Evolutionary conservation across 2,329 filamentous ascomycete species (phyloP).

Genomic region (Penicillium sp.): DNA sequence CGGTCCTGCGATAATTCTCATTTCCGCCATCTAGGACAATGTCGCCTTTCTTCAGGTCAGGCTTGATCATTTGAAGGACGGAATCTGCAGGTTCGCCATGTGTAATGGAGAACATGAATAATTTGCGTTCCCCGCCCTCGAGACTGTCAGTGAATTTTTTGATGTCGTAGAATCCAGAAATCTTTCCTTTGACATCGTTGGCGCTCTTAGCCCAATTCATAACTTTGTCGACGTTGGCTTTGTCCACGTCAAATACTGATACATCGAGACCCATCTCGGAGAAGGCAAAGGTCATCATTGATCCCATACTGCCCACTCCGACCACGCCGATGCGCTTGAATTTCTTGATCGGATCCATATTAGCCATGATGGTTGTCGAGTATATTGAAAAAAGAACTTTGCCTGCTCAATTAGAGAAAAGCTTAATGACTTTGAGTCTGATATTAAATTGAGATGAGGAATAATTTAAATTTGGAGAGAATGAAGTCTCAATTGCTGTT

Average conservation of each 20-base stretch:
- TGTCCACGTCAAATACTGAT: constrained; percentile 40
- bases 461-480: background rate
- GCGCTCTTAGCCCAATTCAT: constrained; percentile 24
- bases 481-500: constrained; percentile 3
- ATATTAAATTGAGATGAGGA: background rate
- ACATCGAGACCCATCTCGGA: constrained; percentile 41
- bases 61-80: constrained; percentile 43
- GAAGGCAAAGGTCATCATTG: constrained; percentile 46
- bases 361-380: constrained; percentile 17
- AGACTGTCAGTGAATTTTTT: constrained; percentile 38
- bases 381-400: background rate
- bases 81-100: constrained; percentile 41
- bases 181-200: constrained; percentile 30
- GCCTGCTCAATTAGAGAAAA: background rate
- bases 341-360: constrained; percentile 20
- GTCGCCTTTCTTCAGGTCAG: constrained; percentile 59
- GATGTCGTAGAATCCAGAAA: constrained; percentile 37
- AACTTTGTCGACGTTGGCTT: constrained; percentile 36
- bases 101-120: constrained; percentile 45
- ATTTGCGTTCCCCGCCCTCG: constrained; percentile 32
- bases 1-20: constrained; percentile 66
- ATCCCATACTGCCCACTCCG: constrained; percentile 45
- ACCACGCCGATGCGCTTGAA: constrained; percentile 43
- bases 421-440: background rate
- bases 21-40: constrained; percentile 70